Evolutionary conservation across 2,329 filamentous ascomycete genomes (phyloP), one percentile per base, ranked within the genome.

Genomic region (Aspergillus quadricinctus): DNA sequence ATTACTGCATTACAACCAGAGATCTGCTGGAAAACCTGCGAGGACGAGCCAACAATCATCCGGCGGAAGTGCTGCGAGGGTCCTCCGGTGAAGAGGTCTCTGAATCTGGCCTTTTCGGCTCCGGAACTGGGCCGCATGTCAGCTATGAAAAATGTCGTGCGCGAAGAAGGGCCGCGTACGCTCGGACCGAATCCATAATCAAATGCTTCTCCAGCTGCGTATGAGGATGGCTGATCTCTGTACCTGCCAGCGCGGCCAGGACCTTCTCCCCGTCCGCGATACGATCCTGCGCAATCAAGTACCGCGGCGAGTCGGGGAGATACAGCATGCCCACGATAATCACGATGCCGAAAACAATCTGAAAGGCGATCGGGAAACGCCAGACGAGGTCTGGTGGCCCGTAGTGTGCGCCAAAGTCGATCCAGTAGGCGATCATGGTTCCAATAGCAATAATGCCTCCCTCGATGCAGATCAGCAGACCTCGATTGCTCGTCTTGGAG

Each of bases 181-280:
- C 82, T 43, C 80, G 78, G 59, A 89, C 84, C 1, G 82, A 85
- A 65, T 92, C 88, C 17, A 84, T 73, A 17, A 89, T 85, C 0
- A 88, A 84, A 53, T 86, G 82, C 64, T 82, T 80, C 71, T 89
- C 83, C 9, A 80, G 66, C 48, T 80, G 77, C 2, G 85, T 85
- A 65, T 87, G 80, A 8, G 77, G 73, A 60, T 82, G 78, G 48
- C 85, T 78, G 4, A 81, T 60, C 49, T 81, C 64, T 19, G 69
- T 67, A 9, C 78, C 78, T 48, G 72, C 73, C 3, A 83, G 76
- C 4, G 79, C 80, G 10, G 80, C 78, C 31, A 83, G 77, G 14
- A 82, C 80, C 19, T 75, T 73, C 43, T 76, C 74, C 48, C 73
- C 81, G 63, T 77, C 81, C 58, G 74, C 72, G 41, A 79, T 69